Evolutionary conservation across 2,329 filamentous ascomycete genomes (phyloP).

Genomic region (Podosphaera fusca): DNA sequence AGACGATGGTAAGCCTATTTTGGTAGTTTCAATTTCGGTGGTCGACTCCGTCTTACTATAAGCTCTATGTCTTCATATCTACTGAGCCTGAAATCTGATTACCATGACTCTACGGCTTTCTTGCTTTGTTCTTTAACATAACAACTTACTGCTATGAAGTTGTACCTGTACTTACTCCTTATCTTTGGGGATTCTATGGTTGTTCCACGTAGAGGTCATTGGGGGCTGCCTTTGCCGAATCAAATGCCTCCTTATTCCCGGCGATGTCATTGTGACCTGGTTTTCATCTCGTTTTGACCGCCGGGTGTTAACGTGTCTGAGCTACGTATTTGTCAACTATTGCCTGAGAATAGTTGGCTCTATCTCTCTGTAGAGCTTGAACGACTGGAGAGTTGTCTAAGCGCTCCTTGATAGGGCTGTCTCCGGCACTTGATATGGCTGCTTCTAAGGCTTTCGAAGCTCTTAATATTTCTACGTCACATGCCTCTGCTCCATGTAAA

Average conservation of each 20-base stretch:
- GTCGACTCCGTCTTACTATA: slow-evolving; percentile 14
- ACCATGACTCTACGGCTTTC: background rate
- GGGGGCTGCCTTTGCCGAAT: too few relatives aligned
- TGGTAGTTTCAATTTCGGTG: slow-evolving; percentile 23
- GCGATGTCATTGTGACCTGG: too few relatives aligned
- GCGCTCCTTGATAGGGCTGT: background rate
- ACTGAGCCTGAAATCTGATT: background rate
- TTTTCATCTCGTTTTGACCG: too few relatives aligned
- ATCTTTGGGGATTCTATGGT: too few relatives aligned
- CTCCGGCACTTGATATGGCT: background rate
- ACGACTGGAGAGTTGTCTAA: background rate
- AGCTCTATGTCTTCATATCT: background rate
- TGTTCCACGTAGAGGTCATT: too few relatives aligned
- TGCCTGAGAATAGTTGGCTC: too few relatives aligned
- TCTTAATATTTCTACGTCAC: background rate
- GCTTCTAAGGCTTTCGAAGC: background rate
- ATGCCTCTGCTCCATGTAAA: background rate
- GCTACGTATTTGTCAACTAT: too few relatives aligned
- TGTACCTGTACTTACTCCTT: too few relatives aligned
- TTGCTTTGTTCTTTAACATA: background rate
- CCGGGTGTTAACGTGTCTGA: too few relatives aligned
- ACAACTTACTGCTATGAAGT: too few relatives aligned
- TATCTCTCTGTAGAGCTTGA: background rate
- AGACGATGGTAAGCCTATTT: slow-evolving; percentile 16
- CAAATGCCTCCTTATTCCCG: too few relatives aligned